A percentile compares a stretch with the other conserved stretches of the same genome.
Evolutionary conservation across 176 grass and related monocot species (phyloP).

Genomic region (Leersia perrieri): DNA sequence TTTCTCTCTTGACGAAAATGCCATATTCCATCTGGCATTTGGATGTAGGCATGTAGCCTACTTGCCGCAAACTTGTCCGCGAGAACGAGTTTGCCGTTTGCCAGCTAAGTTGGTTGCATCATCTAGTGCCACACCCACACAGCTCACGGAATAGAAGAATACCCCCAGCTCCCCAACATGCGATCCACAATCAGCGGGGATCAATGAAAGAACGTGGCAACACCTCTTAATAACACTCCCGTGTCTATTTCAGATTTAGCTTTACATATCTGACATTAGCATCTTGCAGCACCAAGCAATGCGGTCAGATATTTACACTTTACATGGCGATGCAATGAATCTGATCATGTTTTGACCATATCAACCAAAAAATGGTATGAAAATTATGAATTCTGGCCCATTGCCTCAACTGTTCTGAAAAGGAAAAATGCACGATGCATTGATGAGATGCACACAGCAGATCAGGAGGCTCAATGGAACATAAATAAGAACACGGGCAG

Average conservation of each 20-base stretch:
- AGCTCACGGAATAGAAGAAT: not conserved
- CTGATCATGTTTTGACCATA: not conserved
- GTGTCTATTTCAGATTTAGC: not conserved
- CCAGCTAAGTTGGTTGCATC: slow-evolving; percentile 22
- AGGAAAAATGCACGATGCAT: slow-evolving; percentile 5
- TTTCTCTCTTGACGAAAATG: not conserved
- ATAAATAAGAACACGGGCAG: slow-evolving; percentile 21
- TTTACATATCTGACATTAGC: not conserved
- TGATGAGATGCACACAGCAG: slow-evolving; percentile 16
- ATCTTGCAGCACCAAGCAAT: not conserved
- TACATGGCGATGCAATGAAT: not conserved
- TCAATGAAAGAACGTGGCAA: not conserved
- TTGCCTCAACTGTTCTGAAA: slow-evolving; percentile 39
- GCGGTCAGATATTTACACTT: not conserved
- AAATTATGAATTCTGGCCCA: slow-evolving; percentile 15
- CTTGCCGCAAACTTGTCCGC: not conserved
- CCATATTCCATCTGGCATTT: not conserved
- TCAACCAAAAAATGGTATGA: slow-evolving; percentile 44
- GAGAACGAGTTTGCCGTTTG: slow-evolving; percentile 8
- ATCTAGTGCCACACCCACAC: slow-evolving; percentile 9
- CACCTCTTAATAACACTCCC: not conserved
- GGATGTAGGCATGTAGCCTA: slow-evolving; percentile 30
- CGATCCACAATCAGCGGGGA: slow-evolving; percentile 9
- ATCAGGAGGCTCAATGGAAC: slow-evolving; percentile 18
- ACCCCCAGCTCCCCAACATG: slow-evolving; percentile 1